Evolutionary conservation across 805 yeast genomes (phyloP), one percentile per base, ranked within the genome.

Genomic region (Wickerhamomyces pijperi): DNA sequence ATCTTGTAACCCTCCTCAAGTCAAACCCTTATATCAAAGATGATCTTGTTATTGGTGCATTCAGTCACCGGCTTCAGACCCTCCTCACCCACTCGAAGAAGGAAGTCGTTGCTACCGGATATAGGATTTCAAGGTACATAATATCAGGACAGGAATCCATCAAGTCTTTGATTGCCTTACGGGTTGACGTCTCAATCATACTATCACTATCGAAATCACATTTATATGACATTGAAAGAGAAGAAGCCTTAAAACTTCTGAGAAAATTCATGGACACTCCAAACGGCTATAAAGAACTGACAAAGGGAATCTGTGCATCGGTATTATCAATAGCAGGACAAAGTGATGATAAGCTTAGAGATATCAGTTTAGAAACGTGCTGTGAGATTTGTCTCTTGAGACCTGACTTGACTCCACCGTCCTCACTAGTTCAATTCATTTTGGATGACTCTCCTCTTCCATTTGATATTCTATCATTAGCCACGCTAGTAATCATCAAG

Each of bases 71-170:
- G 25, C 65, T 88, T 11, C 82, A 77, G 48, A 67, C 69, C 17
- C 63, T 86, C 53, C 56, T 88, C 17, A 61, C 74, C 20, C 76
- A 74, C 48, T 65, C 64, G 6, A 68, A 72, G 36, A 67, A 77
- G 21, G 78, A 75, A 41, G 80, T 84, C 1, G 67, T 79, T 7
- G 82, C 88, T 0, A 70, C 86, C 2, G 95, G 88, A 0, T 86
- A 77, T 55, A 65, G 94, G 37, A 67, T 86, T 1, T 68, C 86
- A 18, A 63, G 96, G 15, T 71, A 81, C 46, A 63, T 83, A 15
- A 63, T 82, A 16, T 68, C 70, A 28, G 73, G 73, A 43, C 53
- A 64, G 13, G 71, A 70, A 6, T 73, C 87, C 2, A 52, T 85
- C 5, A 56, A 61, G n/a, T 57, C 67, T 3, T 60, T 87, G 45